A percentile compares a stretch with the other conserved stretches of the same genome.
These are phyloP conservation scores for Phaeosphaeriaceae sp. DNA, from an alignment of 2,329 filamentous ascomycete species.

Conservation along the genomic window DNA sequence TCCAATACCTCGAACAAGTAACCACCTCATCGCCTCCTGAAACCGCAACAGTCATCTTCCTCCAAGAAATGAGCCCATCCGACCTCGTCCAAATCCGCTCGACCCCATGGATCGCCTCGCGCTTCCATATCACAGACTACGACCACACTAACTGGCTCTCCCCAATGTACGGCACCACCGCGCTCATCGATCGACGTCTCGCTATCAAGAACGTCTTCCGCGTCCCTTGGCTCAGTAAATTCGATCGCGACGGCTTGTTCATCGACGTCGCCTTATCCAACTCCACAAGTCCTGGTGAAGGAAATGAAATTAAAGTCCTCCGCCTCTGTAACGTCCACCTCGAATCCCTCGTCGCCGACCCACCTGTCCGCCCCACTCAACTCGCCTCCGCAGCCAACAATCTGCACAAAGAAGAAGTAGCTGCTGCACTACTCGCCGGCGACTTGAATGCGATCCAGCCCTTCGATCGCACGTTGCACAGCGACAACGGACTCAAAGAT, in stretches of 20 bases:
- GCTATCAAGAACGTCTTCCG: slow-evolving; percentile 57
- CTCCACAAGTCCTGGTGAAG: background rate
- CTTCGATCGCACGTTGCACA: slow-evolving; percentile 59
- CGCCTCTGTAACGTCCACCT: slow-evolving; percentile 65
- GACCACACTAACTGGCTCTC: slow-evolving; percentile 54
- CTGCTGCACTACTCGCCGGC: slow-evolving; percentile 58
- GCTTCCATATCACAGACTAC: slow-evolving; percentile 59
- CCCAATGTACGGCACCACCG: slow-evolving; percentile 60
- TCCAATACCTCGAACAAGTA: slow-evolving; percentile 48
- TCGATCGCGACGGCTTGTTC: slow-evolving; percentile 63
- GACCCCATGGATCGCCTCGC: slow-evolving; percentile 56
- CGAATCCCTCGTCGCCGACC: slow-evolving; percentile 59
- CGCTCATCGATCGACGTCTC: slow-evolving; percentile 58
- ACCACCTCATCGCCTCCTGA: slow-evolving; percentile 24
- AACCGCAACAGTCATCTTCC: slow-evolving; percentile 53
- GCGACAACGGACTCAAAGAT: slow-evolving; percentile 59
- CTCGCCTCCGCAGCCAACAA: slow-evolving; percentile 54
- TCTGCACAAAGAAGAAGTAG: slow-evolving; percentile 49
- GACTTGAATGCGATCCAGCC: slow-evolving; percentile 66
- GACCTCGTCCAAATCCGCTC: slow-evolving; percentile 56
- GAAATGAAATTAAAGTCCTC: slow-evolving; percentile 32
- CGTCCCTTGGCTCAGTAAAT: slow-evolving; percentile 58
- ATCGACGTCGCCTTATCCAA: slow-evolving; percentile 54
- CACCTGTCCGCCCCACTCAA: slow-evolving; percentile 59
- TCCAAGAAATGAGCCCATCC: slow-evolving; percentile 60